phyloP scores from a whole-genome alignment of 345 rosid species.

The Cochlearia excelsa region DNA sequence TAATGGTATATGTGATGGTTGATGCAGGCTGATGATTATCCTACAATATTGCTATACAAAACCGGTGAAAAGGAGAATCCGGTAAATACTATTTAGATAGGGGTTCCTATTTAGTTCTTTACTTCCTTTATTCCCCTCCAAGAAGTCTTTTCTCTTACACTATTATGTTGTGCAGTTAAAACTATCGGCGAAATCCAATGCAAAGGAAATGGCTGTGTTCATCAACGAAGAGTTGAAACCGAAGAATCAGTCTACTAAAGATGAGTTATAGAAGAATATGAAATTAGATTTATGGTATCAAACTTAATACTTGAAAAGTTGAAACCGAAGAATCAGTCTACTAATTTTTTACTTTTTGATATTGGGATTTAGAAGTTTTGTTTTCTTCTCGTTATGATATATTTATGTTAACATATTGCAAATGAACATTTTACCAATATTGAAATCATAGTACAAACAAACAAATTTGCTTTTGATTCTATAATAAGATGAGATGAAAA shows the following conservation, averaged over 20 bases:
- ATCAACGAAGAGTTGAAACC: slow-evolving; percentile 27
- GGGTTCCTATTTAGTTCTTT: slow-evolving; percentile 16
- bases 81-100: slow-evolving; percentile 39
- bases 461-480: not conserved
- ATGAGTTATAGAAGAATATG: slow-evolving; percentile 28
- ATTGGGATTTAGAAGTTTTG: not conserved
- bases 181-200: slow-evolving; percentile 51
- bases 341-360: not conserved
- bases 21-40: slow-evolving; percentile 65
- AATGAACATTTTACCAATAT: not conserved
- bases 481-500: slow-evolving; percentile 1
- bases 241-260: slow-evolving; percentile 17
- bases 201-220: slow-evolving; percentile 32
- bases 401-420: slow-evolving; percentile 7
- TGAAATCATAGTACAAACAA: not conserved
- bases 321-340: too few relatives aligned
- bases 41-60: slow-evolving; percentile 65
- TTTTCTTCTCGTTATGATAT: not conserved
- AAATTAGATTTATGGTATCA: not conserved
- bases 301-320: too few relatives aligned
- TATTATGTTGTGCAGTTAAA: slow-evolving; percentile 61
- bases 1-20: not conserved
- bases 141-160: slow-evolving; percentile 12
- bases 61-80: slow-evolving; percentile 61
- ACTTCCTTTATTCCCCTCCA: slow-evolving; percentile 32